Evolutionary conservation across 768 basidiomycete species (phyloP).

Genomic region (Trichaptum fuscoviolaceum): DNA sequence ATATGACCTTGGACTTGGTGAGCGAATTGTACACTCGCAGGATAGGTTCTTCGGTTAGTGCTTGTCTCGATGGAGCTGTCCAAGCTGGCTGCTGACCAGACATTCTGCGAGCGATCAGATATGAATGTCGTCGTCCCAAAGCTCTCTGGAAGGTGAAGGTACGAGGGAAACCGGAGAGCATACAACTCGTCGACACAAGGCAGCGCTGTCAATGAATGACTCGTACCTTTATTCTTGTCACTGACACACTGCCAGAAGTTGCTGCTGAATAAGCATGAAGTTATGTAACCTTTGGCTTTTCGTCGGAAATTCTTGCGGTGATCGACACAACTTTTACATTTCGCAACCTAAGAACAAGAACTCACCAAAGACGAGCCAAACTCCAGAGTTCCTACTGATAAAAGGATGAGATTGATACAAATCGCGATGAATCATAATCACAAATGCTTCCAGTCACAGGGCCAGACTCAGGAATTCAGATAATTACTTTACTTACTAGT

Average conservation of each 20-base stretch:
- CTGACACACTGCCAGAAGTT: neutral
- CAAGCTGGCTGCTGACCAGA: constrained; percentile 26
- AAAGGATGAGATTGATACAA: no score
- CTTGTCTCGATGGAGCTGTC: constrained; percentile 40
- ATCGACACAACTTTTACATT: no score
- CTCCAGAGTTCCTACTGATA: no score
- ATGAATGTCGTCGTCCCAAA: neutral
- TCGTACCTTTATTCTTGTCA: neutral
- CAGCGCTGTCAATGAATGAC: neutral
- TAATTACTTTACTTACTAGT: no score
- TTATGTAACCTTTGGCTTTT: neutral
- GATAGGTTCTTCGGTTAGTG: constrained; percentile 46
- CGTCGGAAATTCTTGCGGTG: neutral
- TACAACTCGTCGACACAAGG: neutral
- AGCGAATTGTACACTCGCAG: constrained; percentile 90
- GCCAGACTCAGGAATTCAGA: no score
- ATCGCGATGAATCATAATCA: no score
- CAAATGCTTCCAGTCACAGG: no score
- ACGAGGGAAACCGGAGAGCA: neutral
- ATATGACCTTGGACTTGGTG: constrained; percentile 76
- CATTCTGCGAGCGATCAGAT: neutral
- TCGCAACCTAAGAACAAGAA: no score
- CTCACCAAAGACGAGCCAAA: no score
- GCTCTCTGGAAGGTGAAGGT: neutral
- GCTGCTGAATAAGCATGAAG: neutral